Conservation (phyloP, 1,139 yeast genomes). For the Protomyces inouyei region DNA sequence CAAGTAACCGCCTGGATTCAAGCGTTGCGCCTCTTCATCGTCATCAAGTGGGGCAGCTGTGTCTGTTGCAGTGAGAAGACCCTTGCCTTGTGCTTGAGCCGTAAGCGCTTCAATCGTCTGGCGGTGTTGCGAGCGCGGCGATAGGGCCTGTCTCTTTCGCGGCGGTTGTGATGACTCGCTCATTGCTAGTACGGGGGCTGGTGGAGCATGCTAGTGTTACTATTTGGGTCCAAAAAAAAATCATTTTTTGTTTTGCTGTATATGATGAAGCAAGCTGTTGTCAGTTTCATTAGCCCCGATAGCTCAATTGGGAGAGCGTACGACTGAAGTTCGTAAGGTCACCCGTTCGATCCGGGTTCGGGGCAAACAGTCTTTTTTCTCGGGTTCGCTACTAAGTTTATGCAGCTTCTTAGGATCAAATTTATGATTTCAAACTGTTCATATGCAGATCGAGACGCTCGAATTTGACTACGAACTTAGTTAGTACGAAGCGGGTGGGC, state of each 20-base stretch:
- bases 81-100: background rate
- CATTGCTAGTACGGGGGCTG: background rate
- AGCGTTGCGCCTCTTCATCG: background rate
- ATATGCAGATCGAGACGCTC: no score
- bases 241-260: no score
- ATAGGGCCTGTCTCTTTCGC: background rate
- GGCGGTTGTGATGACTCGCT: background rate
- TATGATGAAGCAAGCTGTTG: background rate
- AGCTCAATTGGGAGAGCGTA: slow-evolving; percentile 29
- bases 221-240: no score
- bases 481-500: no score
- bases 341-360: slow-evolving; percentile 27
- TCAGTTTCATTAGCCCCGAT: background rate
- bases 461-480: no score
- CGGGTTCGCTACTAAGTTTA: no score
- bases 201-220: no score
- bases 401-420: no score
- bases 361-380: background rate
- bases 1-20: background rate
- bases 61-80: background rate
- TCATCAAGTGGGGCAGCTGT: background rate
- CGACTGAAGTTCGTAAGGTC: slow-evolving; percentile 29
- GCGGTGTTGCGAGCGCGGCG: background rate
- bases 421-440: no score
- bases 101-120: background rate